phyloP scores from a whole-genome alignment of 83 land plant species.

The Larix sibirica region DNA sequence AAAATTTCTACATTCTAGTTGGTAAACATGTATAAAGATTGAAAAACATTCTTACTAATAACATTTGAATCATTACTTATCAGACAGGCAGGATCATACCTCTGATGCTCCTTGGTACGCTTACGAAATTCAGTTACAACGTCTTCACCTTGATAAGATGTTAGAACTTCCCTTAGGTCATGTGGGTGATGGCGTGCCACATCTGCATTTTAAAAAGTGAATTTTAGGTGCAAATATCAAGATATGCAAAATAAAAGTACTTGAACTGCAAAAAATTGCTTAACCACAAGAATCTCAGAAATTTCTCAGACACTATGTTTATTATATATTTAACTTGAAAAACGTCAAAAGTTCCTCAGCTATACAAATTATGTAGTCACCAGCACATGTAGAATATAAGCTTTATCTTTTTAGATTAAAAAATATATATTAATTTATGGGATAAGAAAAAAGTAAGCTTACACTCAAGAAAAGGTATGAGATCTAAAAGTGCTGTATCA shows the following conservation, averaged over 20 bases:
- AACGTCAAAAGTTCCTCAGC: background rate
- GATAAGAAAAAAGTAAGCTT: conserved; percentile 21
- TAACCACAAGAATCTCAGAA: too few species aligned
- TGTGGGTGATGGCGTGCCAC: conserved; percentile 80
- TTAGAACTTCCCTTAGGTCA: conserved; percentile 81
- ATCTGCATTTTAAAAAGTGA: conserved; percentile 39
- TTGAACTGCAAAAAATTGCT: too few species aligned
- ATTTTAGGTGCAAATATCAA: background rate
- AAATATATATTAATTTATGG: background rate
- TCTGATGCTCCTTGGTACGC: conserved; percentile 81
- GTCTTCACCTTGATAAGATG: conserved; percentile 80
- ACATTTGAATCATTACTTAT: background rate
- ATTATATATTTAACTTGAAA: background rate
- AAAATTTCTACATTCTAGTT: background rate
- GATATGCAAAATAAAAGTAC: background rate
- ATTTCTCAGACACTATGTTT: too few species aligned
- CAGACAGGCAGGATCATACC: conserved; percentile 25
- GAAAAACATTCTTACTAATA: background rate
- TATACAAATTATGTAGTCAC: background rate
- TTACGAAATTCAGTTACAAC: conserved; percentile 84
- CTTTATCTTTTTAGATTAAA: background rate
- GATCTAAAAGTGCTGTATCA: conserved; percentile 88
- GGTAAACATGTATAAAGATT: background rate
- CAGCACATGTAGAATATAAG: background rate
- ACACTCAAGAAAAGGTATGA: conserved; percentile 98